A percentile compares a stretch with the other conserved stretches of the same genome.
These are phyloP conservation scores for Monotropa hypopitys DNA, from an alignment of 179 eudicot genomes.

Conservation along the genomic window DNA sequence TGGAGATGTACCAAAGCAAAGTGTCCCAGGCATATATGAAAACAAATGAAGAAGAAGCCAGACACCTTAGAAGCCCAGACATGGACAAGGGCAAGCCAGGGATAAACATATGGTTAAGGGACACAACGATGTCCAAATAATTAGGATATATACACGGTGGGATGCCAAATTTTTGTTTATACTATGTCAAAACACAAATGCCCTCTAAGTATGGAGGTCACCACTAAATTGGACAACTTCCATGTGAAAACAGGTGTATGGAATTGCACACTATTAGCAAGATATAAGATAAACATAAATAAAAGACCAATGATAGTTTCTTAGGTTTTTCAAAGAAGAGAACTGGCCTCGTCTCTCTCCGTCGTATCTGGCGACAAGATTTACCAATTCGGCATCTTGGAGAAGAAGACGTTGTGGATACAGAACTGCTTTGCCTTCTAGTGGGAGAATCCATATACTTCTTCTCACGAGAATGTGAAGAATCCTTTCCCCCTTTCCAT, in stretches of 20 bases:
- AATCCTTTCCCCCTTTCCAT: slow-evolving; percentile 64
- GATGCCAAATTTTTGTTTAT: neutral
- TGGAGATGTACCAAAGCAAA: neutral
- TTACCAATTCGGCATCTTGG: slow-evolving; percentile 49
- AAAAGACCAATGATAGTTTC: neutral
- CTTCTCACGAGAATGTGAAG: slow-evolving; percentile 26
- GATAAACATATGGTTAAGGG: neutral
- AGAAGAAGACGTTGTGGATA: slow-evolving; percentile 28
- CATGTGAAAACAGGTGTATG: neutral
- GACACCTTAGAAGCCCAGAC: neutral
- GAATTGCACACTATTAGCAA: neutral
- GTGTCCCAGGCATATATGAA: neutral
- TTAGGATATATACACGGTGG: neutral
- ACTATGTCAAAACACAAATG: neutral
- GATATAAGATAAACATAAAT: neutral
- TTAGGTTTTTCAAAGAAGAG: neutral
- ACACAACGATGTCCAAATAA: neutral
- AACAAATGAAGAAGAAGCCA: neutral
- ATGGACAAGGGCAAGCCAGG: neutral
- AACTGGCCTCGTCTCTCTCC: slow-evolving; percentile 46
- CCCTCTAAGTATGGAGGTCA: neutral
- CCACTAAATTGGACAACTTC: neutral
- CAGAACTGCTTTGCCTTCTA: slow-evolving; percentile 32
- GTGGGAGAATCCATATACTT: slow-evolving; percentile 30
- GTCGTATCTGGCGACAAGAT: slow-evolving; percentile 71